Evolutionary conservation across 2,329 filamentous ascomycete genomes (phyloP).

Genomic region (Stachybotrys elegans): DNA sequence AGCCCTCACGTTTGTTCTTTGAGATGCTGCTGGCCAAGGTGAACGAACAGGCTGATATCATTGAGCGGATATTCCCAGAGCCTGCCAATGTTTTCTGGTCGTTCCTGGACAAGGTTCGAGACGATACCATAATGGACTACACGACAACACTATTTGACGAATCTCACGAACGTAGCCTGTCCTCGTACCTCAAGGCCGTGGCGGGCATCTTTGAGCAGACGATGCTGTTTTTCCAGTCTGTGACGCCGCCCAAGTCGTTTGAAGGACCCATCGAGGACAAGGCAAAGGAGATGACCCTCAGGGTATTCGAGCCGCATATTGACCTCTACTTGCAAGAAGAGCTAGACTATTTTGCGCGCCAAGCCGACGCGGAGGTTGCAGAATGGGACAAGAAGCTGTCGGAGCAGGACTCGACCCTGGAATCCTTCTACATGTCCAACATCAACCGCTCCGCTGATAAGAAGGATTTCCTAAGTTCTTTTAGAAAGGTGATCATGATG

Average conservation of each 20-base stretch:
- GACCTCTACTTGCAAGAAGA: constrained; percentile 92
- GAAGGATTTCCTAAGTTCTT: constrained; percentile 90
- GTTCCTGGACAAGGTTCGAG: constrained; percentile 76
- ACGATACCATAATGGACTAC: constrained; percentile 84
- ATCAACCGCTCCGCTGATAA: constrained; percentile 93
- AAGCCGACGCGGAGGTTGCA: constrained; percentile 70
- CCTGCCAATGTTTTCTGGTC: constrained; percentile 66
- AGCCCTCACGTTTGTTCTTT: constrained; percentile 80
- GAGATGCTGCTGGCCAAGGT: constrained; percentile 66
- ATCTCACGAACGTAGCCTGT: constrained; percentile 68
- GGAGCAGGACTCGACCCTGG: constrained; percentile 83
- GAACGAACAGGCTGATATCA: constrained; percentile 76
- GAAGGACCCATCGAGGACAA: constrained; percentile 57
- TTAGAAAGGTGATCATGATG: constrained; percentile 99
- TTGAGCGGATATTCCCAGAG: constrained; percentile 77
- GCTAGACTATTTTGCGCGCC: constrained; percentile 74
- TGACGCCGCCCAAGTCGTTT: constrained; percentile 62
- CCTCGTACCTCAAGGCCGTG: constrained; percentile 78
- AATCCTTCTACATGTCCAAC: constrained; percentile 94
- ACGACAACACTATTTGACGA: constrained; percentile 82
- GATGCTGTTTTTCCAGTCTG: constrained; percentile 66
- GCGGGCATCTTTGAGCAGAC: constrained; percentile 86
- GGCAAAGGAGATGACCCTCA: constrained; percentile 61
- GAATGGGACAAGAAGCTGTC: constrained; percentile 89
- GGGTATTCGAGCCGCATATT: constrained; percentile 86